phyloP scores from a whole-genome alignment of 2,329 filamentous ascomycete species.

The Aurifilum marmelostoma region DNA sequence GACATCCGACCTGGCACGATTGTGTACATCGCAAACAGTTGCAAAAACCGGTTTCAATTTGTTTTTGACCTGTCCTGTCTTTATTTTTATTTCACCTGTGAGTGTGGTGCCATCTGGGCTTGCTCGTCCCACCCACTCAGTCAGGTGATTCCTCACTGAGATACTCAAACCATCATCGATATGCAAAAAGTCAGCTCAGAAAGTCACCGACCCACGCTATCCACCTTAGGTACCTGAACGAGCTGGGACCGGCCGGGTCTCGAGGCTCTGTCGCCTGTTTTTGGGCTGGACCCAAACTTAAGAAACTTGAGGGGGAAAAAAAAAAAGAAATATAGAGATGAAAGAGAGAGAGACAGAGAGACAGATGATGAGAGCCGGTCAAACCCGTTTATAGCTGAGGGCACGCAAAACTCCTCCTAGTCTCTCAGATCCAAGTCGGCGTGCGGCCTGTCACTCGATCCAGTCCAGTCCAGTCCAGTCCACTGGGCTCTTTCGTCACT shows the following conservation, averaged over 20 bases:
- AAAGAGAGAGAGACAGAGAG: background rate
- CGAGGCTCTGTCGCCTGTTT: background rate
- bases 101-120: background rate
- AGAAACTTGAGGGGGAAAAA: background rate
- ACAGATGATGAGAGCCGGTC: background rate
- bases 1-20: background rate
- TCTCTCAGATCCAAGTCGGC: background rate
- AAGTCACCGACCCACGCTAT: background rate
- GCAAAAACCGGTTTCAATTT: background rate
- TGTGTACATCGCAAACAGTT: background rate
- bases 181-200: background rate
- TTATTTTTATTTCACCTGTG: background rate
- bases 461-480: background rate
- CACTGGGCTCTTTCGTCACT: conserved; percentile 3
- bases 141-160: background rate
- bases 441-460: background rate
- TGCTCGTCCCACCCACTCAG: background rate
- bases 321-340: no score
- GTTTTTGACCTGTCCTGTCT: background rate
- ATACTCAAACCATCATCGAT: background rate
- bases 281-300: background rate
- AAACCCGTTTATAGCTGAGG: background rate
- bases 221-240: background rate
- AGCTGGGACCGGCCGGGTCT: background rate
- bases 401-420: background rate